phyloP scores from a whole-genome alignment of 768 basidiomycete genomes.

The Hypholoma sublateritium region DNA sequence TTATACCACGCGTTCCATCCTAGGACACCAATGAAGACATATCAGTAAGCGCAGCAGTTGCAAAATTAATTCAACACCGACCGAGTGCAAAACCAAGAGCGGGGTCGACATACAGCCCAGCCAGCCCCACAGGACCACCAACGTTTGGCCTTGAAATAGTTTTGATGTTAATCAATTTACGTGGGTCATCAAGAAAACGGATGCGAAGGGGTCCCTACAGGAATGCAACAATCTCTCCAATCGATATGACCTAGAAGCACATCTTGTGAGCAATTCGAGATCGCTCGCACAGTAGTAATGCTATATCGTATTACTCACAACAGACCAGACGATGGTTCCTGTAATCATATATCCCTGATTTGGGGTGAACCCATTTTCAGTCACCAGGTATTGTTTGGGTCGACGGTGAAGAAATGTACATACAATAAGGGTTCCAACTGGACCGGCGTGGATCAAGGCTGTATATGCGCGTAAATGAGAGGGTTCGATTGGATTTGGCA shows the following conservation, averaged over 20 bases:
- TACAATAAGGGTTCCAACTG: slow-evolving; percentile 11
- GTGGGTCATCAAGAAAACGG: no score
- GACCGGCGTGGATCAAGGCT: slow-evolving; percentile 17
- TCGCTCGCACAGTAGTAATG: no score
- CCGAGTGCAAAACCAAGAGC: slow-evolving; percentile 37
- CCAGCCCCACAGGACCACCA: slow-evolving; percentile 24
- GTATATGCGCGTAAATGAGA: background rate
- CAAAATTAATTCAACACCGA: slow-evolving; percentile 28
- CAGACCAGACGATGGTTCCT: slow-evolving; percentile 18
- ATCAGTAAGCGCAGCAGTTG: slow-evolving; percentile 20
- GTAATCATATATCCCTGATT: slow-evolving; percentile 15
- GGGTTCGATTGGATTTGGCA: background rate
- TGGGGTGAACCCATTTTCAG: background rate
- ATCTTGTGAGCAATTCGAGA: background rate
- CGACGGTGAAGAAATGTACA: background rate
- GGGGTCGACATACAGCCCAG: slow-evolving; percentile 33
- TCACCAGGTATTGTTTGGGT: background rate
- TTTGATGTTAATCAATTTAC: background rate
- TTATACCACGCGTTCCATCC: slow-evolving; percentile 35
- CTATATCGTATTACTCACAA: no score
- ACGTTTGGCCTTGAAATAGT: slow-evolving; percentile 23
- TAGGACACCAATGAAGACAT: slow-evolving; percentile 13
- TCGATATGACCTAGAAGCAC: slow-evolving; percentile 18
- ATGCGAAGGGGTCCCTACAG: slow-evolving; percentile 1
- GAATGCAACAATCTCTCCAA: slow-evolving; percentile 27